Base-by-base conservation (phyloP, 140 eudicot species). In the Bidens hawaiensis region DNA sequence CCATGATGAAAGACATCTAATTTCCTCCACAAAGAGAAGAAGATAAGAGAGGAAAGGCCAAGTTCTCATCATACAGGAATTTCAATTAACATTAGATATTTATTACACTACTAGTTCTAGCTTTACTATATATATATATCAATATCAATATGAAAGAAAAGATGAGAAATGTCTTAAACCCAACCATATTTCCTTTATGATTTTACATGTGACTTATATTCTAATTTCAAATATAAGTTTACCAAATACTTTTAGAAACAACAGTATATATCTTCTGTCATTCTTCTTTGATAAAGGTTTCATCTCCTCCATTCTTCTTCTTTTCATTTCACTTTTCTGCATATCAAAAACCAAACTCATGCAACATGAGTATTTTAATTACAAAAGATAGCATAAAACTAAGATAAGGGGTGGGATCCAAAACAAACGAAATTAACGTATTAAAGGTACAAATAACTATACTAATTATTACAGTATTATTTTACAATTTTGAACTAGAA, bases 301-400 rank as follows among this genome's bases (percentile, higher is more conserved):
- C 62, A 19, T 46, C 6, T 15, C 19, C 28, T 33, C 13, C 23
- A 7, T 60, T 60, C 68, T 60, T 60, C 68, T 33, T 51, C 49
- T 34, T 12, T 14, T 38, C 21, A 17, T 6, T 19, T 77, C 62
- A 79, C 28, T 57, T 62, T 73, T 73, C 83, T 78, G 79, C 43
- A 68, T 46, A 50, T 45, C 5, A 61, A 61, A 49, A 57, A 24
- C 23, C 14, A 60, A 48, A 8, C 12, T 57, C 41, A 59, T 30
- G 48, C 24, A 33, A 36, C 14, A 24, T 45, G 41, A 62, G 22
- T 3, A 54, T 23, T 63, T 24, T 62, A 2, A 38, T 26, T 4
- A 38, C 16, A 40, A 50, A 12, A 11, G n/a, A n/a, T n/a, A n/a
- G n/a, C n/a, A n/a, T n/a, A n/a, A n/a, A n/a, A n/a, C n/a, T n/a